Evolutionary conservation across 2,329 filamentous ascomycete species (phyloP), one percentile per base, ranked within the genome.

Genomic region (Trichoderma atroviride): DNA sequence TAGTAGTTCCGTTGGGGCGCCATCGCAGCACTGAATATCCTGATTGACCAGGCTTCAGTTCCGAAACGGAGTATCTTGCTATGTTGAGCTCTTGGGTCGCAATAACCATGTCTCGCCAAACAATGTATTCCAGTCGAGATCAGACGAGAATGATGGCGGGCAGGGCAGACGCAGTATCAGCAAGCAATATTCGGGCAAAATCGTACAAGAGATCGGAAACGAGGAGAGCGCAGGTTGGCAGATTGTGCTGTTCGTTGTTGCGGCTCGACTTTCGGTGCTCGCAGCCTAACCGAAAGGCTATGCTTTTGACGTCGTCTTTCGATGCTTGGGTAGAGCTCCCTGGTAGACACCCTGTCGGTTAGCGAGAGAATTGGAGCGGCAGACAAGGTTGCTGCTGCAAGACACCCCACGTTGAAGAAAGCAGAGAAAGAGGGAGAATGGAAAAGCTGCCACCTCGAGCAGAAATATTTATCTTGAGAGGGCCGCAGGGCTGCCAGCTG

Each of bases 1-100:
- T 97, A 97, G 80, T 96, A 96, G 81, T 96, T 92, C 75, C 89
- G 87, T 74, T 85, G 86, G 69, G 76, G 71, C 22, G 74, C 79
- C 80, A 81, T 81, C 71, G 73, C 74, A 74, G 47, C 47, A 11
- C 59, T 16, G 35, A 19, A 33, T 50, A 33, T 31, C 68, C 53
- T 37, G 60, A 16, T 57, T 52, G 13, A 53, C 27, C n/a, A 33
- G 29, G 56, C 35, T 22, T 62, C 64, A 50, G 55, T 16, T 61
- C n/a, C 52, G 55, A 35, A 60, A 40, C 19, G 33, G 58, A 14
- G 27, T 47, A 24, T 53, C 40, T 69, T 19, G 35, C 61, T 59
- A 62, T 33, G 31, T n/a, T 62, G 10, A 69, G 22, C 5, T 33
- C 27, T 13, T 2, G 31, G 57, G 67, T n/a, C n/a, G 11, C 69